phyloP scores from a whole-genome alignment of 345 rosid genomes.

The Salix koriyanagi region DNA sequence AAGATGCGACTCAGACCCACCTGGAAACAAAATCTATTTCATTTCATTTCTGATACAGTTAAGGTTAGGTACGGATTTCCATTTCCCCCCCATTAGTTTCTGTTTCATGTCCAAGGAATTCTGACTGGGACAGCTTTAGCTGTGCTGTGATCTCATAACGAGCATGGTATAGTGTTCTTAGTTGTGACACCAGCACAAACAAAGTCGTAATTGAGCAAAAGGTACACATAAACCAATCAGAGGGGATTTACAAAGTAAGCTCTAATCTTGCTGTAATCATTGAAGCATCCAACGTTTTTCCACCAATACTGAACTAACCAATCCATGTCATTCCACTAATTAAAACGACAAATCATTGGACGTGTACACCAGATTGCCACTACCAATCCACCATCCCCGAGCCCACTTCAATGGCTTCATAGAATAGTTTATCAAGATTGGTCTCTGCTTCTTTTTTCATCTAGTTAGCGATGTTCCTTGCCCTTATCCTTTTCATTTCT shows the following conservation, averaged over 20 bases:
- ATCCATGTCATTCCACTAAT: background rate
- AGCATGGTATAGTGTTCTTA: background rate
- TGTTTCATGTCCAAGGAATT: background rate
- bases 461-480: background rate
- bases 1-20: background rate
- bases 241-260: background rate
- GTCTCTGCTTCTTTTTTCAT: background rate
- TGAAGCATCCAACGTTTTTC: background rate
- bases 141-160: background rate
- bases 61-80: background rate
- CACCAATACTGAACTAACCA: background rate
- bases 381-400: background rate
- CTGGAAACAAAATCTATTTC: background rate
- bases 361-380: background rate
- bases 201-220: background rate
- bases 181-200: background rate
- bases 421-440: background rate
- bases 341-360: background rate
- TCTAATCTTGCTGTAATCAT: background rate
- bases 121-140: background rate
- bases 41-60: background rate
- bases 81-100: background rate
- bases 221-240: background rate
- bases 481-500: background rate
- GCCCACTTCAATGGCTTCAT: background rate